Evolutionary conservation across 345 rosid genomes (phyloP), one percentile per base, ranked within the genome.

Genomic region (Lepidium sativum): DNA sequence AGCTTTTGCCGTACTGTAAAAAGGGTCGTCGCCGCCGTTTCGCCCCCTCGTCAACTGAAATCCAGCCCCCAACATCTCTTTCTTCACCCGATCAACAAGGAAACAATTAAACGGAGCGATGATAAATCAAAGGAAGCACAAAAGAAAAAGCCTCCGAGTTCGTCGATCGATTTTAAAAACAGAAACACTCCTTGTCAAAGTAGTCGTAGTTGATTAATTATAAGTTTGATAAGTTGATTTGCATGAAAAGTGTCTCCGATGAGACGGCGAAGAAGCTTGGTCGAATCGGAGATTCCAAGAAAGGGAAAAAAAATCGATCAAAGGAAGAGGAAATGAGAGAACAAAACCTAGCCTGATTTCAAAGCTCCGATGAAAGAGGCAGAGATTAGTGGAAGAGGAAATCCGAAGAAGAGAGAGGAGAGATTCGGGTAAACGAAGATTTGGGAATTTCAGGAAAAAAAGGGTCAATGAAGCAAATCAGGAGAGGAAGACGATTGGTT

Each of bases 1-100:
- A 41, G 82, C 79, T n/a, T 78, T 80, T 8, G 62, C 68, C 2
- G 74, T 58, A 42, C 42, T 63, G 54, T 68, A 59, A 37, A 83
- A 77, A 35, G 75, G 82, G 72, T 86, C 82, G 3, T 86, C 86
- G n/a, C 63, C 85, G 12, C 63, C 85, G 12, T 77, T 63, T 18
- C 70, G 68, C 0, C 73, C 75, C 18, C 85, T 38, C 56, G 72
- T 57, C 31, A 78, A 73, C 79, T 75, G 80, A 77, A 82, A 71
- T 55, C 83, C 84, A 6, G 80, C 25, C 13, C 83, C 82, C 34
- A 79, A 73, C 86, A 84, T 84, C 42, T 72, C 68, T 42, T 25
- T 60, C 31, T 37, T 44, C 35, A 60, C 43, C 34, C 34, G 54
- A 49, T 12, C 58, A 37, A 38, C 5, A 16, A 43, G 1, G 49